Evolutionary conservation across 331 rosid species (phyloP), one percentile per base, ranked within the genome.

Genomic region (Telfairia occidentalis): DNA sequence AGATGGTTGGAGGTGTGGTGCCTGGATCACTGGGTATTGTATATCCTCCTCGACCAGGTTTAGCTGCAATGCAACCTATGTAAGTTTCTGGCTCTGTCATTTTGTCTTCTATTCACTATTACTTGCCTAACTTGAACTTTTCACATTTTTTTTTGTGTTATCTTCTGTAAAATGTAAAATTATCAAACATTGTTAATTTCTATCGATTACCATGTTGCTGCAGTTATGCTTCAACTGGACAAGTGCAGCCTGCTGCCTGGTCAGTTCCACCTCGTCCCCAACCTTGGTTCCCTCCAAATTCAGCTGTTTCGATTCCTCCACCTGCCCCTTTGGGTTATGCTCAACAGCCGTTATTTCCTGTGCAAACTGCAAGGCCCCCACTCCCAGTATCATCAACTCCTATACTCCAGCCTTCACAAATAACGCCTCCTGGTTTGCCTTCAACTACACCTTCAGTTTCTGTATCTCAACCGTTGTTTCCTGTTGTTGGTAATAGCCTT

Each of bases 281-380:
- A 81, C 89, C 89, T 32, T 95, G 97, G 97, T 90, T 78, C 79
- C 88, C 96, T 3, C 97, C 83, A 55, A 87, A 85, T 84, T 88
- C 96, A 13, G 78, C 85, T 30, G 90, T 78, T 80, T 88, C 99
- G 61, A 71, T 88, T 73, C 92, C 98, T 60, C 92, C 90, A 65
- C 81, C 97, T 85, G 86, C 83, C 50, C 85, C 87, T 78, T 78
- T 86, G 83, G 86, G 86, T 43, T 84, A 92, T 80, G 73, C 85
- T 48, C 97, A 86, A 26, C 99, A 90, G 81, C 99, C 99, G 64
- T 84, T 95, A 81, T 95, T 95, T 85, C 99, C 99, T 29, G 96
- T 95, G 85, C 99, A 95, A 87, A 90, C 84, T 77, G 80, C 78
- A 74, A 84, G 92, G 79, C 92, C 93, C 48, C 92, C 97, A 50